Evolutionary conservation across 768 basidiomycete genomes (phyloP).

Genomic region (Lactarius hengduanensis): DNA sequence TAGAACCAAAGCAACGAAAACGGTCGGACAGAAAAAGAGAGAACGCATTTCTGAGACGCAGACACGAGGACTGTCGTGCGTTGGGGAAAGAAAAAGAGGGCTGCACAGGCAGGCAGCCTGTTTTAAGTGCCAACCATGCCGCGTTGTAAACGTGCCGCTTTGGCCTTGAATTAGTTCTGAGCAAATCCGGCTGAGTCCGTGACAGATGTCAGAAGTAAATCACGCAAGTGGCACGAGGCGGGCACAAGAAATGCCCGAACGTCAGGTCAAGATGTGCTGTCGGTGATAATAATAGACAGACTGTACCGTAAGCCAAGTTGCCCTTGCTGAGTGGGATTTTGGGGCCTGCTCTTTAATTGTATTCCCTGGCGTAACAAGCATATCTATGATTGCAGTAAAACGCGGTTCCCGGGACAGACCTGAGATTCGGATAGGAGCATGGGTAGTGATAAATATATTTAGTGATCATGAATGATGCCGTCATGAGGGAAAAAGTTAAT

Average conservation of each 20-base stretch:
- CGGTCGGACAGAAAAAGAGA: not conserved
- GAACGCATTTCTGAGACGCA: conserved; percentile 15
- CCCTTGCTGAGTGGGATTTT: too few relatives aligned
- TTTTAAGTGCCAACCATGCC: not conserved
- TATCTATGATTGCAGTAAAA: not conserved
- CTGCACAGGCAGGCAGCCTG: not conserved
- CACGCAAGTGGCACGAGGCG: not conserved
- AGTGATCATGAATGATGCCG: not conserved
- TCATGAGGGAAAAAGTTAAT: not conserved
- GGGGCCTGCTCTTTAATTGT: not conserved
- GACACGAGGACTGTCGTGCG: not conserved
- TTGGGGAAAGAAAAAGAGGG: not conserved
- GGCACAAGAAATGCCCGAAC: not conserved
- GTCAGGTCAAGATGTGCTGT: not conserved
- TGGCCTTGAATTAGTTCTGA: not conserved
- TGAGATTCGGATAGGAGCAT: not conserved
- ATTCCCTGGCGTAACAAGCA: not conserved
- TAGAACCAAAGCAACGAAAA: conserved; percentile 6
- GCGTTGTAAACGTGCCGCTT: too few relatives aligned
- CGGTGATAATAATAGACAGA: not conserved
- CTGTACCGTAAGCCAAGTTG: not conserved
- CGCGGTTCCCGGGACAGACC: not conserved
- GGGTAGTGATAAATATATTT: not conserved
- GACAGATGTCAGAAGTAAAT: not conserved
- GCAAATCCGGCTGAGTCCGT: not conserved